Conservation (phyloP, 2,329 filamentous ascomycete genomes). For the Cercospora citrullina region DNA sequence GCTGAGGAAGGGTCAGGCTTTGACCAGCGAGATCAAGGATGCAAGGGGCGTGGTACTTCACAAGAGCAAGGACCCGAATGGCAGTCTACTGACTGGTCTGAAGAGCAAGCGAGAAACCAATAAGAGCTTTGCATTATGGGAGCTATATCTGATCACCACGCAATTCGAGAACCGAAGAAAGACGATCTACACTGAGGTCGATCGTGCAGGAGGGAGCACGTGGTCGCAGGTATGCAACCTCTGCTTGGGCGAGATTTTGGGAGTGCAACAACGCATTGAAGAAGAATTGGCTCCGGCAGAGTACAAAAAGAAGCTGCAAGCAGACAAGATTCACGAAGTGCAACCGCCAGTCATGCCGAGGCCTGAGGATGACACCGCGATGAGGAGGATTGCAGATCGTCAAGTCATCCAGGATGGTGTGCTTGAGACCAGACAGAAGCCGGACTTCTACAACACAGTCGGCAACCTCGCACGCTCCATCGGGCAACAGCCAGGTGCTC, state of each 20-base stretch:
- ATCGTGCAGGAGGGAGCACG: slow-evolving; percentile 72
- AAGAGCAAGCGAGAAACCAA: slow-evolving; percentile 79
- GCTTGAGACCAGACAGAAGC: slow-evolving; percentile 27
- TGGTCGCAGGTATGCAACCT: slow-evolving; percentile 76
- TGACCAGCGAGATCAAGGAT: slow-evolving; percentile 75
- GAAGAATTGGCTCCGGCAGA: slow-evolving; percentile 37
- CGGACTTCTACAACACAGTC: slow-evolving; percentile 39
- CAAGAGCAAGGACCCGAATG: slow-evolving; percentile 69
- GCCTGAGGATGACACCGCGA: slow-evolving; percentile 27
- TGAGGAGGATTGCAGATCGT: slow-evolving; percentile 36
- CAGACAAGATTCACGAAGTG: slow-evolving; percentile 21
- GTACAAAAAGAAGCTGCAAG: slow-evolving; percentile 24
- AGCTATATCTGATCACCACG: slow-evolving; percentile 76
- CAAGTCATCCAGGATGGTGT: slow-evolving; percentile 29
- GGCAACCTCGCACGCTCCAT: slow-evolving; percentile 49
- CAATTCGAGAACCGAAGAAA: slow-evolving; percentile 73
- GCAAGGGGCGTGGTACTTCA: slow-evolving; percentile 31
- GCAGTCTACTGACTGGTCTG: slow-evolving; percentile 79
- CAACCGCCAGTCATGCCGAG: slow-evolving; percentile 29
- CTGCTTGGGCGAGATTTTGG: slow-evolving; percentile 68
- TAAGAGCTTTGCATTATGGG: slow-evolving; percentile 88
- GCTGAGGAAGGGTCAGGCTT: slow-evolving; percentile 77
- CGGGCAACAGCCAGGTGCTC: slow-evolving; percentile 48
- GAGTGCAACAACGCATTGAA: slow-evolving; percentile 67
- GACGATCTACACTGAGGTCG: slow-evolving; percentile 82